A percentile compares a stretch with the other conserved stretches of the same genome.
Conservation (phyloP, 495 filamentous ascomycete species). For the Trichoderma orchidacearum region DNA sequence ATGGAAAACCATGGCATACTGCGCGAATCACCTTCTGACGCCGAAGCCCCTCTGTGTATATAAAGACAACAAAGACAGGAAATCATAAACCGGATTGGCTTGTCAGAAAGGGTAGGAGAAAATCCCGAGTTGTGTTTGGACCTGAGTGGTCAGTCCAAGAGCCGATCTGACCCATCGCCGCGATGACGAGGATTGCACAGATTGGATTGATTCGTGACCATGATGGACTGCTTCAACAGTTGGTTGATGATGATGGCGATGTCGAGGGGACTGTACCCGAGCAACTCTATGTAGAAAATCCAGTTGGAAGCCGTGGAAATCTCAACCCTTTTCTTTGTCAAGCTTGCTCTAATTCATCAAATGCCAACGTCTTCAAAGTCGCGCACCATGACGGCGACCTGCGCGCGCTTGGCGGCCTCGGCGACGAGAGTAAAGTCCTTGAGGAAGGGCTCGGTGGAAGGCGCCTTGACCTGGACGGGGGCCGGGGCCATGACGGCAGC, state of each 20-base stretch:
- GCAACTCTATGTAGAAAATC: neutral
- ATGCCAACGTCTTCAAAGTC: constrained; percentile 61
- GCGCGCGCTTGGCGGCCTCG: constrained; percentile 88
- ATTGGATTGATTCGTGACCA: too few species aligned
- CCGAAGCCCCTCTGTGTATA: neutral
- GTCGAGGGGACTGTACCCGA: too few species aligned
- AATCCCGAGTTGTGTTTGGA: neutral
- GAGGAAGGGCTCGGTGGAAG: constrained; percentile 48
- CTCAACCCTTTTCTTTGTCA: neutral
- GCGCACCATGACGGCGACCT: constrained; percentile 74
- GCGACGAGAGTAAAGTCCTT: constrained; percentile 76
- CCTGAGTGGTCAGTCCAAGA: too few species aligned
- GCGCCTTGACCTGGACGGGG: constrained; percentile 16
- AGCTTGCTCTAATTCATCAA: too few species aligned
- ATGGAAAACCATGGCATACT: neutral
- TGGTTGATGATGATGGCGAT: too few species aligned
- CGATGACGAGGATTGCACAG: too few species aligned
- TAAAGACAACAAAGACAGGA: neutral
- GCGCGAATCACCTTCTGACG: neutral
- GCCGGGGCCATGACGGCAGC: constrained; percentile 19
- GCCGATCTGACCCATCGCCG: too few species aligned
- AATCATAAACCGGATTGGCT: too few species aligned
- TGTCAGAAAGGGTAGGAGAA: neutral
- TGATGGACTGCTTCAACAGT: too few species aligned
- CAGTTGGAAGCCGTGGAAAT: neutral